Evolutionary conservation across 2,329 filamentous ascomycete genomes (phyloP).

Genomic region (Xylariaceae sp.): DNA sequence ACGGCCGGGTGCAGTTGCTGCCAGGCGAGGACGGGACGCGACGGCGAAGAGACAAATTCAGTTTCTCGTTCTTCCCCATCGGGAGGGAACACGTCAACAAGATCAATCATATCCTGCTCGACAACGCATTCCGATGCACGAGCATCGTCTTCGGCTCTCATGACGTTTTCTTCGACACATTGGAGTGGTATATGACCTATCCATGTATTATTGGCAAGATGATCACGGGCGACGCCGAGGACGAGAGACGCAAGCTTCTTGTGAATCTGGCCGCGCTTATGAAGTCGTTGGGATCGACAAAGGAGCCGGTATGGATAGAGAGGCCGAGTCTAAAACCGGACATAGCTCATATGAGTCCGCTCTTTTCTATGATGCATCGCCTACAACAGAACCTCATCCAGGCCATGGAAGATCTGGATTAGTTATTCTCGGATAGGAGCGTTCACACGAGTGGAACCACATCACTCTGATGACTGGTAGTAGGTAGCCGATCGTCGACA

Average conservation of each 20-base stretch:
- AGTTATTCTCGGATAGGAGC: too few relatives aligned
- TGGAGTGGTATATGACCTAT: constrained; percentile 28
- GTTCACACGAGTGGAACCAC: too few relatives aligned
- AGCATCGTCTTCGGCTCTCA: constrained; percentile 29
- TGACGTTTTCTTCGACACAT: constrained; percentile 20
- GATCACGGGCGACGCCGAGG: constrained; percentile 9
- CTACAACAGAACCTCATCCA: too few relatives aligned
- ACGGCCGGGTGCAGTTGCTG: constrained; percentile 17
- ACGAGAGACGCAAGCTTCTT: constrained; percentile 14
- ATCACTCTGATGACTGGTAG: too few relatives aligned
- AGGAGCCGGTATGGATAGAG: constrained; percentile 17
- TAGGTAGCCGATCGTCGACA: too few relatives aligned
- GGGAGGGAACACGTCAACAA: constrained; percentile 27
- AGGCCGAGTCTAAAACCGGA: background rate
- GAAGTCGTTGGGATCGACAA: constrained; percentile 19
- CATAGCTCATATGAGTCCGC: constrained; percentile 2
- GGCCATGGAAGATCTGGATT: too few relatives aligned
- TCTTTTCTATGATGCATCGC: background rate
- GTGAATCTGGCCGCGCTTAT: constrained; percentile 11
- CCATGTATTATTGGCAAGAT: constrained; percentile 12
- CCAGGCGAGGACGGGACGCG: constrained; percentile 15
- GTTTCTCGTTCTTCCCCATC: constrained; percentile 32
- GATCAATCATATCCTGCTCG: constrained; percentile 33
- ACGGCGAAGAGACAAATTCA: constrained; percentile 27
- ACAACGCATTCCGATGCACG: constrained; percentile 25